phyloP scores from a whole-genome alignment of 306 rosid species.

The Dalbergia oliveri region DNA sequence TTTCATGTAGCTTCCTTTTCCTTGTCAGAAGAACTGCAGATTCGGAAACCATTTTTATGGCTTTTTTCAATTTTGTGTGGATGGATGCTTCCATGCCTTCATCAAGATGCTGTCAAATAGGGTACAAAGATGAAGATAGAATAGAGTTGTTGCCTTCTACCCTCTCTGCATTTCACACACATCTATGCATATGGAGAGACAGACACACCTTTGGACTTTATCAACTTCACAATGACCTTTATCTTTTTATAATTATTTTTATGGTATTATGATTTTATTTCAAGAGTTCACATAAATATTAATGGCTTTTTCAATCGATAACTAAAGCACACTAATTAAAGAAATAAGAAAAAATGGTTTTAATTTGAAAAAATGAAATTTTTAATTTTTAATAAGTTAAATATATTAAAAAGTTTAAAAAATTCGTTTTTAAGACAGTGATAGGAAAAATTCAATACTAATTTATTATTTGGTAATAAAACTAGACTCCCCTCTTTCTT shows the following conservation, averaged over 20 bases:
- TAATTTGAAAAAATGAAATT: no score
- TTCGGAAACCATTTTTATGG: conserved; percentile 35
- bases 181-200: neutral
- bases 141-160: neutral
- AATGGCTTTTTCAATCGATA: no score
- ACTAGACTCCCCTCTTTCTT: neutral
- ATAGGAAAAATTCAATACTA: no score
- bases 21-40: conserved; percentile 57
- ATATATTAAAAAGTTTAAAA: no score
- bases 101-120: conserved; percentile 50
- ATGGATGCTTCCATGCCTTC: conserved; percentile 48
- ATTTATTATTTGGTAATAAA: no score
- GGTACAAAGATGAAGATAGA: conserved; percentile 42
- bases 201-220: conserved; percentile 8
- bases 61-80: conserved; percentile 15
- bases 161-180: conserved; percentile 24
- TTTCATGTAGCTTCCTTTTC: conserved; percentile 59
- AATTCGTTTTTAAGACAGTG: no score
- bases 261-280: neutral
- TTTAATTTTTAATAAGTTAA: no score
- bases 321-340: no score
- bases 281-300: neutral
- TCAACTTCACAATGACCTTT: neutral
- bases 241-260: neutral
- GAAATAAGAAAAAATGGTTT: no score